Conservation (phyloP, 148 eudicot species). For the Arbutus unedo region DNA sequence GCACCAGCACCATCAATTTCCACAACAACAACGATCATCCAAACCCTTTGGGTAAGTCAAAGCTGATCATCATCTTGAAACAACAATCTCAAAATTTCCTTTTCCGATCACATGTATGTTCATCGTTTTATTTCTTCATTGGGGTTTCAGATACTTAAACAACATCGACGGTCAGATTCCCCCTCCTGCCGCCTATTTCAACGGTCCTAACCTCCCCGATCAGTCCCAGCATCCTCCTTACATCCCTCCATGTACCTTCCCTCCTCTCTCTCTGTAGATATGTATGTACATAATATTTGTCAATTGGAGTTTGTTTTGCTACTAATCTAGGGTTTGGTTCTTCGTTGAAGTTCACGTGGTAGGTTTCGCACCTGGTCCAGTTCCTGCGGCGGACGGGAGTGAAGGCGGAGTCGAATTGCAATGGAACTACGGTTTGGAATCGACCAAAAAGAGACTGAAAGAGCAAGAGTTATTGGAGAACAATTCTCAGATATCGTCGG, state of each 20-base stretch:
- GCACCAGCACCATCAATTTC: conserved; percentile 31
- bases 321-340: conserved; percentile 11
- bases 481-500: conserved; percentile 51
- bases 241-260: conserved; percentile 48
- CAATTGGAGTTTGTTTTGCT: conserved; percentile 8
- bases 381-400: conserved; percentile 20
- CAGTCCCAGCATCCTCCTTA: conserved; percentile 54
- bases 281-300: background rate
- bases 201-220: conserved; percentile 32
- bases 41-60: conserved; percentile 31
- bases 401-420: conserved; percentile 41
- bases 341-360: conserved; percentile 49
- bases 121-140: background rate
- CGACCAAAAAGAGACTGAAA: conserved; percentile 39
- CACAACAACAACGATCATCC: conserved; percentile 26
- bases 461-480: conserved; percentile 60
- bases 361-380: conserved; percentile 58
- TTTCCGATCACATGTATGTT: background rate
- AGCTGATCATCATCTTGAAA: background rate
- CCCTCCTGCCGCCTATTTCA: conserved; percentile 34
- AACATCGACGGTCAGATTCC: conserved; percentile 42
- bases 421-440: conserved; percentile 40
- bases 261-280: background rate
- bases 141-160: conserved; percentile 35
- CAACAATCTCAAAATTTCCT: conserved; percentile 8